Base-by-base conservation (phyloP, 1,139 yeast genomes). In the Lodderomyces margitis region DNA sequence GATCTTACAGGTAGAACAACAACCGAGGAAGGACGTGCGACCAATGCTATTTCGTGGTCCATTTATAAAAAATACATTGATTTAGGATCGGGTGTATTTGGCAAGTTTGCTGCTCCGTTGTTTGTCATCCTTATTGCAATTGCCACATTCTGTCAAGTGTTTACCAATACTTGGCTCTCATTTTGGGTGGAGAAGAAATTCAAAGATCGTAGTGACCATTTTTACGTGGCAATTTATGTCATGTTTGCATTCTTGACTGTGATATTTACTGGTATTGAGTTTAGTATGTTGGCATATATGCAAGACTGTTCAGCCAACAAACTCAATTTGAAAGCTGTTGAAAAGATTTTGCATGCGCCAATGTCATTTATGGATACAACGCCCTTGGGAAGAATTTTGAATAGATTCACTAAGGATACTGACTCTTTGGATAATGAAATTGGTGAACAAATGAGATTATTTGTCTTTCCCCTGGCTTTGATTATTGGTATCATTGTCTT, bases 341-440 rank as follows among this genome's bases (percentile, higher is more conserved):
- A 54, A 21, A 64, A 55, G 41, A 56, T 71, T 14, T 61, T 71
- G 47, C 74, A 68, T 51, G 68, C 71, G 1, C 76, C 76, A 37
- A 69, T 71, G 75, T 58, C 67, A 38, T 71, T 61, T 50, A 61
- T 71, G 58, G 77, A 71, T 54, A 64, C 74, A 12, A 70, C 66
- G 38, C 77, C 77, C 5, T 55, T 70, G 52, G 77, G 76, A 16
- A 61, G 76, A 56, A 63, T 72, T 27, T 61, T 72, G 54, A 70
- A 70, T 56, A 57, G 91, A 84, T 43, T 95, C 50, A 70, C 75
- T 7, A 70, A 68, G 50, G 77, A 72, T 51, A 70, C 76, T 8
- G 77, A 72, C 51, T 62, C 72, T 8, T 64, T 72, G 49, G 77
- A 71, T 52, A 70, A 70, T 49, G 76, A 70, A 51, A 61, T 70